Base-by-base conservation (phyloP, 2,329 filamentous ascomycete species). In the Aureobasidium melanogenum region DNA sequence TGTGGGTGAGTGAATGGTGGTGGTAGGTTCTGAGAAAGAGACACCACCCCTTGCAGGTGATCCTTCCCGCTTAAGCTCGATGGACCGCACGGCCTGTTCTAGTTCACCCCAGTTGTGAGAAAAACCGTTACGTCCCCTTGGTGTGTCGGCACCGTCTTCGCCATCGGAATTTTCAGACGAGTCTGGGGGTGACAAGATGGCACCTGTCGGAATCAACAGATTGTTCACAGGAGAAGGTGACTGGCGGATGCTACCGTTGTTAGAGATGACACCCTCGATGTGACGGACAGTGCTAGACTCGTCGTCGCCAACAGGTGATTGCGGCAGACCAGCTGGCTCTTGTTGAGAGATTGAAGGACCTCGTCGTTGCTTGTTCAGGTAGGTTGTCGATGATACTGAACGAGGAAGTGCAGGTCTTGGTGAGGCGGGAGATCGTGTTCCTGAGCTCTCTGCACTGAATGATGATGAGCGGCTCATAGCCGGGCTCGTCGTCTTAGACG, bases 161-260 rank as follows among this genome's bases (percentile, higher is more conserved):
- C 96, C 92, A 73, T 92, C 91, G 28, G 87, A 92, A 66, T 87
- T 88, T 41, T 84, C 82, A 7, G 83, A 82, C 36, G 92, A 96
- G 69, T 97, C 93, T 10, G 93, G 93, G 38, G 93, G 93, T 0
- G 93, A 97, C 63, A 96, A 89, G 67, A 96, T 84, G 65, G 90
- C 91, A 64, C 90, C 91, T 64, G 85, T 84, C 44, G 91, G 91
- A 73, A 96, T 94, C 65, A 84, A 78, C 63, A 84, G 82, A 75
- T 90, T 85, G 65, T 86, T 89, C 65, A 91, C 76, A 19, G 91
- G 89, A n/a, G 89, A 87, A 17, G 91, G 90, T 51, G 91, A 95
- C 73, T 92, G 89, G 68, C 89, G 85, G 64, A 95, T 78, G 75
- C 85, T 89, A 72, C 79, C 79, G 71, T 79, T 81, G 60, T 77